Evolutionary conservation across 176 grass and related monocot species (phyloP), one percentile per base, ranked within the genome.

Genomic region (Lolium multiflorum): DNA sequence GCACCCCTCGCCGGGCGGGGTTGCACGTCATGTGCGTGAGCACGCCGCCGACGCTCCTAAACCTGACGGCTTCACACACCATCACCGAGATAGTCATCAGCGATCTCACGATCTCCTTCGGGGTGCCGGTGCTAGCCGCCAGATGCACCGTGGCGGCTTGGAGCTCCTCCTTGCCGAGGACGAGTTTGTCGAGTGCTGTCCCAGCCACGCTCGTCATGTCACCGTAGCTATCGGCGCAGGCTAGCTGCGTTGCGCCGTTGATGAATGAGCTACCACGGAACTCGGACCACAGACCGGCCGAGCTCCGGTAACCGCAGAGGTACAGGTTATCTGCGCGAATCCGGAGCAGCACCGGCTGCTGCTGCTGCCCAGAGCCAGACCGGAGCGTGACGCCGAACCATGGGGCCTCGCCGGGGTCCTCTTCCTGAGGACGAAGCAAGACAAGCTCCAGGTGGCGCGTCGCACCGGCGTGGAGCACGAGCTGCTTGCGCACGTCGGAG

Each of bases 301-400:
- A 7, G 80, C 50, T 71, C 43, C 11, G 87, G 74, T 79, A 83
- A 2, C 74, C 74, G 74, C 26, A 71, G 51, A 84, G 38, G 74
- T 79, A 84, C 54, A 89, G 74, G 81, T 84, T 80, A 66, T 89
- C 87, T 2, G 87, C 66, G 2, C 87, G 56, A 44, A 89, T 17
- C 3, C 74, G 74, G 51, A 80, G 81, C 20, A 88, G 43, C 43
- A 20, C 39, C 11, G 73, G n/a, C n/a, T n/a, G n/a, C n/a, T n/a
- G 13, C 0, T 60, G 13, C 0, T 60, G 3, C 20, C 41, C 31
- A 4, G 81, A 52, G 64, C 87, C n/a, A 26, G 51, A 50, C 15
- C 63, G 18, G 62, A 84, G 87, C 74, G 7, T 50, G 76, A 84
- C 75, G 31, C 67, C 16, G 21, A 80, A 66, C 81, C 75, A 89